Percentiles rank a stretch among this genome's conserved stretches.
phyloP scores from a whole-genome alignment of 306 rosid species.

The Medicago ruthenica region DNA sequence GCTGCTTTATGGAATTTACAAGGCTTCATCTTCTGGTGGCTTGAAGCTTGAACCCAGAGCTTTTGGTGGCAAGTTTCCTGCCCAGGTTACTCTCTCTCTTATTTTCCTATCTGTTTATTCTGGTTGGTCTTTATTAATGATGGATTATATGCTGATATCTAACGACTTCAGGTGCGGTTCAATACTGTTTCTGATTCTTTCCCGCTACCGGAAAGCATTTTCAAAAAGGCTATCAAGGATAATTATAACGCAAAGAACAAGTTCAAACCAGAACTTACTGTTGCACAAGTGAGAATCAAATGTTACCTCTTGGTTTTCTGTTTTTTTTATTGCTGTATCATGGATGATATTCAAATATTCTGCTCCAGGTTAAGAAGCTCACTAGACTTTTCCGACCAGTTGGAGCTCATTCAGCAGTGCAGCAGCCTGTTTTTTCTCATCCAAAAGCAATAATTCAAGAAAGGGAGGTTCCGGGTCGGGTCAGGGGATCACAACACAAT shows the following conservation, averaged over 20 bases:
- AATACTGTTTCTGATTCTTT: constrained; percentile 66
- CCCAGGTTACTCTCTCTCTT: constrained; percentile 61
- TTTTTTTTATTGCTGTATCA: constrained; percentile 22
- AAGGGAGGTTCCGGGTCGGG: constrained; percentile 44
- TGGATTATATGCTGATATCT: constrained; percentile 42
- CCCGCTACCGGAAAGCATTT: constrained; percentile 79
- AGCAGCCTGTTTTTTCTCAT: constrained; percentile 43
- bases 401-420: constrained; percentile 43
- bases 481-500: constrained; percentile 39
- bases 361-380: constrained; percentile 83
- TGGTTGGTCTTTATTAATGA: constrained; percentile 20
- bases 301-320: constrained; percentile 9
- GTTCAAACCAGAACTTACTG: constrained; percentile 85
- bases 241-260: constrained; percentile 67
- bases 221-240: constrained; percentile 85
- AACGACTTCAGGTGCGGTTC: constrained; percentile 75
- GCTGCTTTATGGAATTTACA: constrained; percentile 78
- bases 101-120: constrained; percentile 15
- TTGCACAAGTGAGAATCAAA: constrained; percentile 64
- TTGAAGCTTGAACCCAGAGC: constrained; percentile 85
- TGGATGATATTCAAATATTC: constrained; percentile 34
- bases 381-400: constrained; percentile 73
- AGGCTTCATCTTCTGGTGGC: constrained; percentile 86
- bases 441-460: constrained; percentile 41
- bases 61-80: constrained; percentile 83